Base-by-base conservation (phyloP, 305 asterid species). In the Andrographis paniculata region DNA sequence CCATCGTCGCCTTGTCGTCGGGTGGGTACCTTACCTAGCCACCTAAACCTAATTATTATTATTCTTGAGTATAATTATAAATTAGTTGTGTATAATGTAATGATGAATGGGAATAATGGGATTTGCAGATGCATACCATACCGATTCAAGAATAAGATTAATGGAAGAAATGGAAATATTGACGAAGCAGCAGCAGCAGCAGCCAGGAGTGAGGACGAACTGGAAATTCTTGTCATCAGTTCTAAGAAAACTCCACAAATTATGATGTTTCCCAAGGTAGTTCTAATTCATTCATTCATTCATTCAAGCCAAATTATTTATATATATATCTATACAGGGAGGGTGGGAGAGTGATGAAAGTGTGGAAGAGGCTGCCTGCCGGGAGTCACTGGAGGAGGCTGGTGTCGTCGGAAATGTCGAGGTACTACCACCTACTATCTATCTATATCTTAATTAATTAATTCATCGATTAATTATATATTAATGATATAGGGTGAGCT, bases 241-340 rank as follows among this genome's bases (percentile, higher is more conserved):
- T 79, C 92, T 2, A 79, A 63, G 42, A 83, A 79, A 30, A 67
- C 77, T 50, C 72, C 66, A 6, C 12, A 33, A 47, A 69, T 66
- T 13, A 83, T 74, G 94, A 73, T 83, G 87, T 83, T 83, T 44
- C 92, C 92, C 5, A 83, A 83, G 87, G 93, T n/a, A n/a, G n/a
- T 81, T 20, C 14, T 31, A 31, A 5, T 31, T 6, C 37, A 5
- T 31, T 31, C 37, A 37, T 37, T 37, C 14, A 13, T 37, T 37
- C 2, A 1, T 31, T 3, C 37, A 8, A 31, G 13, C 30, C 30
- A 24, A 4, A 33, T 33, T 33, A 4, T 33, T 33, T 33, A 9
- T 33, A 6, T 7, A 7, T 41, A 41, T 41, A 6, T 41, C 2
- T 10, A 8, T 15, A 12, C 53, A 80, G 93, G 94, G 94, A 27